Conservation (phyloP, 2,329 filamentous ascomycete genomes). For the Pseudogymnoascus sp. region DNA sequence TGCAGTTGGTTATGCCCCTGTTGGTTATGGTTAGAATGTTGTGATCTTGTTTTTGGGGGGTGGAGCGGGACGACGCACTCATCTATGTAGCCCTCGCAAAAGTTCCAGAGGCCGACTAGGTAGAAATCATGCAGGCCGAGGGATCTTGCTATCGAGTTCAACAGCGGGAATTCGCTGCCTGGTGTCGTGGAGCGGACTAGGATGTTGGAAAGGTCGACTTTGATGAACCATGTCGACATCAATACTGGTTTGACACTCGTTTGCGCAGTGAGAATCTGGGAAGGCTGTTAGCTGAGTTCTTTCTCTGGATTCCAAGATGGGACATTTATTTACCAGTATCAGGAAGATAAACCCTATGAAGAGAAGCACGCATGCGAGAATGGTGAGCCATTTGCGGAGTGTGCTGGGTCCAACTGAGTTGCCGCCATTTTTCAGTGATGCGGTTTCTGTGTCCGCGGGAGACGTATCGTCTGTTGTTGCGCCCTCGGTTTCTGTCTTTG, state of each 20-base stretch:
- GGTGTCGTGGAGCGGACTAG: constrained; percentile 22
- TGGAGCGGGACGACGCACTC: constrained; percentile 34
- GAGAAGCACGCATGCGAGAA: constrained; percentile 60
- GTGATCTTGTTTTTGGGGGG: constrained; percentile 33
- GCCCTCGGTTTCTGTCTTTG: not conserved
- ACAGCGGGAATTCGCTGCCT: constrained; percentile 52
- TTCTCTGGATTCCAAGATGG: not conserved
- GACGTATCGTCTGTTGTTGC: not conserved
- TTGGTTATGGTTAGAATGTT: constrained; percentile 48
- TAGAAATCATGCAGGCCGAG: constrained; percentile 92
- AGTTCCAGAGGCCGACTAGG: constrained; percentile 84
- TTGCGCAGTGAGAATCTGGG: constrained; percentile 60
- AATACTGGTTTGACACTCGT: constrained; percentile 53
- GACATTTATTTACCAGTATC: constrained; percentile 53
- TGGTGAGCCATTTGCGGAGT: constrained; percentile 44
- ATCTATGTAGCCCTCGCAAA: constrained; percentile 74
- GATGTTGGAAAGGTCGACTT: constrained; percentile 73
- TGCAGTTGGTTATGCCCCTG: constrained; percentile 69
- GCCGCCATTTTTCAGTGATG: not conserved
- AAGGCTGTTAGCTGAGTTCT: not conserved
- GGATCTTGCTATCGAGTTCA: constrained; percentile 80
- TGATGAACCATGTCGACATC: constrained; percentile 71
- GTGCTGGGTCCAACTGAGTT: not conserved
- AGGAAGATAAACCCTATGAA: constrained; percentile 68
- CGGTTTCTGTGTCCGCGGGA: not conserved